Evolutionary conservation across 2,329 filamentous ascomycete genomes (phyloP).

Genomic region (Phyllosticta citriasiana): DNA sequence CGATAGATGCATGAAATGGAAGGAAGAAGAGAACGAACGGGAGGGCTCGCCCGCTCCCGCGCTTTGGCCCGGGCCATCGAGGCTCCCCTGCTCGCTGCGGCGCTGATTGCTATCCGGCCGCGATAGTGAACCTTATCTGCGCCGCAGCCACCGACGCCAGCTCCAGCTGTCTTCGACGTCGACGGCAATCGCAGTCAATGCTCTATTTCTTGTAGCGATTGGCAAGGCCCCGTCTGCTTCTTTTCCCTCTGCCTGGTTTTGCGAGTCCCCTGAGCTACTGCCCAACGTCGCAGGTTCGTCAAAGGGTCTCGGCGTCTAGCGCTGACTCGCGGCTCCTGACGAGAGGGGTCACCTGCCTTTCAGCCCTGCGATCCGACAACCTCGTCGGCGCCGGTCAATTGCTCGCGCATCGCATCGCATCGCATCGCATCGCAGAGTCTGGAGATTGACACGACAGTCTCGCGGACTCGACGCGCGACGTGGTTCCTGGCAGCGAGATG

Average conservation of each 20-base stretch:
- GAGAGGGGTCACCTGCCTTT: background rate
- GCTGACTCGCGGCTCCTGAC: too few relatives aligned
- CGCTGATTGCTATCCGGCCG: background rate
- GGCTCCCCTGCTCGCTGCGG: background rate
- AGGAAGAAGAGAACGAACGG: background rate
- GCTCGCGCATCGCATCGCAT: background rate
- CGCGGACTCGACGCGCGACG: background rate
- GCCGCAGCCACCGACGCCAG: background rate
- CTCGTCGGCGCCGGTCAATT: background rate
- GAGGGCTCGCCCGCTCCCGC: background rate
- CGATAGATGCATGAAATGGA: background rate
- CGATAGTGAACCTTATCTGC: background rate
- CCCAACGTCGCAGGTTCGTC: background rate
- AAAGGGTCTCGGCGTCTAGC: background rate
- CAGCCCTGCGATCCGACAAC: background rate
- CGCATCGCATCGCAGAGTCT: too few relatives aligned
- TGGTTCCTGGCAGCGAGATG: background rate
- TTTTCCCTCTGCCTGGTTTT: background rate
- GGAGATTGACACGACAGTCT: background rate
- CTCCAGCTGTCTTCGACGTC: too few relatives aligned
- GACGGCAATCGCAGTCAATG: background rate
- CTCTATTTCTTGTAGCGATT: background rate
- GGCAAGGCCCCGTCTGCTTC: background rate
- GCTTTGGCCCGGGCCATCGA: background rate
- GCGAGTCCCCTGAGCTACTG: background rate